Percentiles rank a stretch among this genome's conserved stretches.
phyloP scores from a whole-genome alignment of 371 early-diverging fungal species.

The Chytridiales sp. region DNA sequence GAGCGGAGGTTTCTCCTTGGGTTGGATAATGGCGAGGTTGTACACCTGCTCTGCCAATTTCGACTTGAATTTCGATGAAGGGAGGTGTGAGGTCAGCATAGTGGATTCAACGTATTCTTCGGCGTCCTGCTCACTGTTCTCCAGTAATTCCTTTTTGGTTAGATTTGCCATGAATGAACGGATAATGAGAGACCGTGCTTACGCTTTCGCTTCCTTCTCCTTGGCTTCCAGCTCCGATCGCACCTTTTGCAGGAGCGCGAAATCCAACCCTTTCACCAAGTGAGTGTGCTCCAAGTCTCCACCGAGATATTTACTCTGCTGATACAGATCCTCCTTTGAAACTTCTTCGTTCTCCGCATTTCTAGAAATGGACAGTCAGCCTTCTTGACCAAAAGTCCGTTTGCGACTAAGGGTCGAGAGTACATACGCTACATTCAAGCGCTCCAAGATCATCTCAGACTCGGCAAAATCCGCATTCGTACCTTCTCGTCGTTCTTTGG shows the following conservation, averaged over 20 bases:
- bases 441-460: conserved; percentile 47
- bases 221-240: conserved; percentile 31
- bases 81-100: too few relatives aligned
- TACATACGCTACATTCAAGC: neutral
- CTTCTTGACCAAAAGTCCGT: neutral
- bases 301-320: conserved; percentile 85
- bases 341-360: neutral
- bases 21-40: too few relatives aligned
- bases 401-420: neutral
- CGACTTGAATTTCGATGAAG: too few relatives aligned
- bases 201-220: conserved; percentile 9
- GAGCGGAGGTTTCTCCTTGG: conserved; percentile 44
- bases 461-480: conserved; percentile 57
- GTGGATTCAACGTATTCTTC: too few relatives aligned
- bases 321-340: conserved; percentile 29
- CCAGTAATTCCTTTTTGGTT: too few relatives aligned
- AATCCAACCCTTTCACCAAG: conserved; percentile 90
- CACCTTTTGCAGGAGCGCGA: conserved; percentile 68
- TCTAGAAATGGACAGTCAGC: neutral
- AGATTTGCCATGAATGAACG: too few relatives aligned
- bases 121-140: too few relatives aligned
- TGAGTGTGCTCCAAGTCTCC: conserved; percentile 86
- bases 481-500: conserved; percentile 79
- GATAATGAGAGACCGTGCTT: too few relatives aligned
- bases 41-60: too few relatives aligned